Base-by-base conservation (phyloP, 2,329 filamentous ascomycete genomes). In the Verticillium longisporum region DNA sequence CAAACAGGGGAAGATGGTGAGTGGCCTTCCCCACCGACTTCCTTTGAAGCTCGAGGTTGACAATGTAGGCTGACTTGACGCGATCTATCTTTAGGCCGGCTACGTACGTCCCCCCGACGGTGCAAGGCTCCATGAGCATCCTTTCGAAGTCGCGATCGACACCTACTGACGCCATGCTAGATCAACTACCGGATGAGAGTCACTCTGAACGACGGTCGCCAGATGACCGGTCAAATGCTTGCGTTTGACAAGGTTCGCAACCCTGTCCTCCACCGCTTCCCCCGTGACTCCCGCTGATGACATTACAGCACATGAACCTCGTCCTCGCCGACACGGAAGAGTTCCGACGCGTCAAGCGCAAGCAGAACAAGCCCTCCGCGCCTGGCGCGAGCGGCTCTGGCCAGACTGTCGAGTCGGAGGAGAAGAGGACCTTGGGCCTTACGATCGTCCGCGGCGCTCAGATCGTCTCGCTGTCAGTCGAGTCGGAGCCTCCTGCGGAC, bases 151-250 rank as follows among this genome's bases (percentile, higher is more conserved):
- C 21, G 9, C 18, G n/a, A 26, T 4, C 18, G 45, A 26, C 13
- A 31, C 13, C 14, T 32, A 56, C 55, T 57, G 53, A 57, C 55
- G 36, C 38, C 21, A n/a, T 50, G 5, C 14, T 45, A 98, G 95
- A 96, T 99, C 84, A 98, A 99, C 82, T 98, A 96, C 83, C 92
- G 94, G 78, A 98, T 99, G 93, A 89, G 94, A 74, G 89, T 97
- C 66, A 98, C 93, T 61, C 84, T 99, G 75, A 92, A 91, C 73
- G 95, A 99, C 80, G 92, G 92, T 66, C 88, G 95, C 72, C 92
- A 97, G 77, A 96, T 99, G 88, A 93, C 92, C 50, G 95, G 93
- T 64, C 92, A 98, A 77, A 97, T 99, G 91, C 86, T 99, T 68
- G 95, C 95, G 60, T 99, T 98, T 72, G 95, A 99, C 78, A 98